Evolutionary conservation across 2,329 filamentous ascomycete genomes (phyloP), one percentile per base, ranked within the genome.

Genomic region (Trichoderma harzianum): DNA sequence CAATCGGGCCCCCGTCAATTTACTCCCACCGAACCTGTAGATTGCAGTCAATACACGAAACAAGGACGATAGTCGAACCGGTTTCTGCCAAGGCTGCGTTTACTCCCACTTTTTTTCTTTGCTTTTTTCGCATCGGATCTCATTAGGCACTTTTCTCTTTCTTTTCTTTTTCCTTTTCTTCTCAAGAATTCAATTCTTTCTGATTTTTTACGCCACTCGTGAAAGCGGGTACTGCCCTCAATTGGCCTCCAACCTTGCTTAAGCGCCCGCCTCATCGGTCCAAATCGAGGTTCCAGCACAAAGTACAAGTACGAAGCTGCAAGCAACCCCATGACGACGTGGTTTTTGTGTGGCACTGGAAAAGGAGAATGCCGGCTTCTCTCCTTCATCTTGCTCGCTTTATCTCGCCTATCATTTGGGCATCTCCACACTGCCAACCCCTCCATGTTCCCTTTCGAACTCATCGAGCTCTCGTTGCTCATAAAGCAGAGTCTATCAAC

Each of bases 341-440:
- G 26, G 14, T 12, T 21, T 57, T 21, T 12, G 21, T 3, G 26
- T 51, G 36, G 55, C 53, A 39, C 18, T 61, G 26, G 12, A 62
- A 61, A 61, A 61, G 57, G 39, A 53, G 39, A 36, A 28, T 61
- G 66, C 55, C 36, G n/a, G 55, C n/a, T 39, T 36, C 14, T 26
- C 36, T 7, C 32, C 24, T 24, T 61, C 18, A 11, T 61, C 34
- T 21, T 61, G n/a, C 12, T 69, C 55, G 36, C 39, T 69, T 36
- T 62, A 61, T 69, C 57, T 69, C 67, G 67, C 67, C 53, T 62
- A 51, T 69, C 66, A 61, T 36, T 53, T 69, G 8, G 12, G 39
- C 39, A 34, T 53, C 67, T 62, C 67, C 67, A 62, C 67, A 69
- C 55, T 36, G 21, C 30, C 30, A 53, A 32, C 57, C 67, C 67